A percentile compares a stretch with the other conserved stretches of the same genome.
phyloP scores from a whole-genome alignment of 2,329 filamentous ascomycete species.

The Pezicula rhizophila region DNA sequence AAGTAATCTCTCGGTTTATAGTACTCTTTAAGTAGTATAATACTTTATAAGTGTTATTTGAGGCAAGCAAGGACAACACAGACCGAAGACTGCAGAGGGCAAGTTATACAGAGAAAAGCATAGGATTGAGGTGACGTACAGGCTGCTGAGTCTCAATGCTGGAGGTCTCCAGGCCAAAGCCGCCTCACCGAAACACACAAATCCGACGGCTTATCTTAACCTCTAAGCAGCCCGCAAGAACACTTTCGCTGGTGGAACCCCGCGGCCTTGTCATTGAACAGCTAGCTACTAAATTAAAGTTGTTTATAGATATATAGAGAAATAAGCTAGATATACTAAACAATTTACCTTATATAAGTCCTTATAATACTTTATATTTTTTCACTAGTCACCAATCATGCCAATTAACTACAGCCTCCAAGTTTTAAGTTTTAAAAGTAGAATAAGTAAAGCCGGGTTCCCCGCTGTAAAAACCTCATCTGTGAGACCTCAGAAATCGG shows the following conservation, averaged over 20 bases:
- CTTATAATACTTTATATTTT: no score
- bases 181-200: not conserved
- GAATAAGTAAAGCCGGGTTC: not conserved
- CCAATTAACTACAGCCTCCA: no score
- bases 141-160: no score
- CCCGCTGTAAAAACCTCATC: not conserved
- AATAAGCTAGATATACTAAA: no score
- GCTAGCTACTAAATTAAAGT: no score
- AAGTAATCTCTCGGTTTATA: no score
- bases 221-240: not conserved
- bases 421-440: not conserved
- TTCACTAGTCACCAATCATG: not conserved
- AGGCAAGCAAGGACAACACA: constrained; percentile 79
- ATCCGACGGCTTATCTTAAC: not conserved
- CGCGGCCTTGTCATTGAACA: not conserved
- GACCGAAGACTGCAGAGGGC: constrained; percentile 81
- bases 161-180: no score
- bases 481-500: constrained; percentile 66
- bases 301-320: no score
- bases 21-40: no score
- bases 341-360: no score
- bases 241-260: not conserved
- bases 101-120: constrained; percentile 8
- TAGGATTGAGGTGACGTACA: no score
- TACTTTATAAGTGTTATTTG: no score